Conservation (phyloP, 108 stramenopile species). For the Bacterosira constricta region DNA sequence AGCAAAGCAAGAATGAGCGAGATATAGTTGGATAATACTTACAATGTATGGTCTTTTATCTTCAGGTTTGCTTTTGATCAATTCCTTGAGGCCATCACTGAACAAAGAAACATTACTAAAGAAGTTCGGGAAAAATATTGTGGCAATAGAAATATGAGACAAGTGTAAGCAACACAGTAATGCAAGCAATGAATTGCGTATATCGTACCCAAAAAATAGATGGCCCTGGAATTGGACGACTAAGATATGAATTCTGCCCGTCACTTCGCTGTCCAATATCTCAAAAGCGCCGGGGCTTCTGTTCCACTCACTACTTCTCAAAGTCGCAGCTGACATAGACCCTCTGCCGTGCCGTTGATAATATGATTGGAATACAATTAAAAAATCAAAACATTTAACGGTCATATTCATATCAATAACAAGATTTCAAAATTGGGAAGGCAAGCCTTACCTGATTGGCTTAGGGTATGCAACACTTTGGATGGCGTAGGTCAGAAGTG, state of each 20-base stretch:
- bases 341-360: too few species aligned
- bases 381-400: too few species aligned
- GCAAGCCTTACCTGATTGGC: too few species aligned
- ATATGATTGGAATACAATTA: too few species aligned
- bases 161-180: too few species aligned
- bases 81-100: slow-evolving; percentile 33
- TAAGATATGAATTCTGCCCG: slow-evolving; percentile 56
- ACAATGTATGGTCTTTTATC: slow-evolving; percentile 33
- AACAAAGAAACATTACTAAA: slow-evolving; percentile 61
- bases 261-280: slow-evolving; percentile 48
- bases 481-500: slow-evolving; percentile 63
- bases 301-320: slow-evolving; percentile 64
- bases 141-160: too few species aligned
- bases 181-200: too few species aligned
- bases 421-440: too few species aligned
- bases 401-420: too few species aligned
- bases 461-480: slow-evolving; percentile 62
- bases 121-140: too few species aligned
- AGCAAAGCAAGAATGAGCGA: slow-evolving; percentile 74
- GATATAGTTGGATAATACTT: background rate
- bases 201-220: slow-evolving; percentile 33
- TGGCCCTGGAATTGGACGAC: slow-evolving; percentile 78
- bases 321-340: slow-evolving; percentile 69
- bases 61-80: slow-evolving; percentile 14
- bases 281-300: slow-evolving; percentile 38